Base-by-base conservation (phyloP, 1,284 basidiomycete species). In the Austroboletus sp. region DNA sequence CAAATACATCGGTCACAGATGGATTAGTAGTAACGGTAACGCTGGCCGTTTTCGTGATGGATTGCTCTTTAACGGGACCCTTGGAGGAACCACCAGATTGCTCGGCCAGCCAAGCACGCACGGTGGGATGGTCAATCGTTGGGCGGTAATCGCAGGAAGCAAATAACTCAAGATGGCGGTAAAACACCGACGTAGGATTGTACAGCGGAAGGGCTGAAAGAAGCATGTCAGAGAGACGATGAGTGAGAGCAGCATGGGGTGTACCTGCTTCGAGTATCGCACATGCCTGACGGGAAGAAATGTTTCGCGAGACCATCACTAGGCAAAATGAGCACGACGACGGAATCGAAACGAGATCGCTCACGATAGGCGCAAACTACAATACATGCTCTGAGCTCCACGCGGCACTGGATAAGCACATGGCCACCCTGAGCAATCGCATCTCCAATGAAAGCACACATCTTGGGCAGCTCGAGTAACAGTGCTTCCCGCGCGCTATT, bases 401-500 rank as follows among this genome's bases (percentile, higher is more conserved):
- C 63, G 8, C 63, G 61, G 27, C 76, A 86, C 63, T 87, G 78
- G n/a, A 89, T 77, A 32, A 89, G 75, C 32, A 86, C 76, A 30
- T 60, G 62, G 4, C 72, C 72, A 3, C 66, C 68, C 19, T 46
- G 54, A 7, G 59, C 56, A 8, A 73, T 53, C 0, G 73, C 71
- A 15, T 69, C 57, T 13, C 60, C 54, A 21, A 79, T 69, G 48
- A 72, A 76, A 30, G 56, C 57, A 48, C 71, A 74, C 15, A 70
- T 61, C 7, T 61, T 65, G 13, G 70, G 70, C 7, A 82, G 63
- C 5, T 66, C 63, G 19, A 73, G 53, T 3, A 79, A 54, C 3
- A 78, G 58, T 6, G 58, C 67, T 19, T 67, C 70, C 15, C 65
- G 63, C 9, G 61, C 59, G 21, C 59, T 54, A 31, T 67, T 62